Evolutionary conservation across 2,329 filamentous ascomycete genomes (phyloP).

Genomic region (Xylaria sp.): DNA sequence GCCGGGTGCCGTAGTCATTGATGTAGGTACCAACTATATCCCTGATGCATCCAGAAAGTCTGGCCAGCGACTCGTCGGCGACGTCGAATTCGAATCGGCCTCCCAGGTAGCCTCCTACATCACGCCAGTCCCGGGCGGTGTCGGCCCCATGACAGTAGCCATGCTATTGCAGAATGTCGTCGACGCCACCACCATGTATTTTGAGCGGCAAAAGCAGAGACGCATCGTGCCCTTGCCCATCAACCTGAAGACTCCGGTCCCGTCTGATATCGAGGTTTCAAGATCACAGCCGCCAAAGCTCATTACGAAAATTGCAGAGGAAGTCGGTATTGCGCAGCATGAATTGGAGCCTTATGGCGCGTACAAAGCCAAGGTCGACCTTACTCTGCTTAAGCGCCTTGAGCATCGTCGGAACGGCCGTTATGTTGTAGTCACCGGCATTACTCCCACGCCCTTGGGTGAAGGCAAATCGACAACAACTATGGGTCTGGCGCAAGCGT

Average conservation of each 20-base stretch:
- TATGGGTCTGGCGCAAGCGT: slow-evolving; percentile 89
- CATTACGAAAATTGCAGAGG: slow-evolving; percentile 80
- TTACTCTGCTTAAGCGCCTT: slow-evolving; percentile 79
- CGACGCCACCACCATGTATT: slow-evolving; percentile 78
- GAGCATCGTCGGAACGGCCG: slow-evolving; percentile 85
- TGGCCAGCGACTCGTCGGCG: slow-evolving; percentile 87
- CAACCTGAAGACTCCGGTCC: slow-evolving; percentile 77
- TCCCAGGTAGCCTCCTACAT: slow-evolving; percentile 86
- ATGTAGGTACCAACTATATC: slow-evolving; percentile 97
- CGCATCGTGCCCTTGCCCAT: slow-evolving; percentile 82
- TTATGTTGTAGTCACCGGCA: slow-evolving; percentile 92
- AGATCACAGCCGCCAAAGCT: slow-evolving; percentile 88
- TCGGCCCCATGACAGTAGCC: slow-evolving; percentile 98
- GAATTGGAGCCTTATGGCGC: slow-evolving; percentile 94
- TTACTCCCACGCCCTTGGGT: slow-evolving; percentile 93
- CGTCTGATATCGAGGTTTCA: slow-evolving; percentile 94
- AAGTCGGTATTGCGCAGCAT: slow-evolving; percentile 83
- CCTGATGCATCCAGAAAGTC: slow-evolving; percentile 88
- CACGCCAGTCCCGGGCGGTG: slow-evolving; percentile 93
- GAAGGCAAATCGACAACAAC: slow-evolving; percentile 99
- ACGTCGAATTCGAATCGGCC: slow-evolving; percentile 89
- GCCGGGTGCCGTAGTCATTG: slow-evolving; percentile 91
- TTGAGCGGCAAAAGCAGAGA: slow-evolving; percentile 80
- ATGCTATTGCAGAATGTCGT: slow-evolving; percentile 98
- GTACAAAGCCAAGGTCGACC: slow-evolving; percentile 93